These are phyloP conservation scores for Pythium insidiosum DNA, from an alignment of 352 stramenopile species.

Conservation along the genomic window DNA sequence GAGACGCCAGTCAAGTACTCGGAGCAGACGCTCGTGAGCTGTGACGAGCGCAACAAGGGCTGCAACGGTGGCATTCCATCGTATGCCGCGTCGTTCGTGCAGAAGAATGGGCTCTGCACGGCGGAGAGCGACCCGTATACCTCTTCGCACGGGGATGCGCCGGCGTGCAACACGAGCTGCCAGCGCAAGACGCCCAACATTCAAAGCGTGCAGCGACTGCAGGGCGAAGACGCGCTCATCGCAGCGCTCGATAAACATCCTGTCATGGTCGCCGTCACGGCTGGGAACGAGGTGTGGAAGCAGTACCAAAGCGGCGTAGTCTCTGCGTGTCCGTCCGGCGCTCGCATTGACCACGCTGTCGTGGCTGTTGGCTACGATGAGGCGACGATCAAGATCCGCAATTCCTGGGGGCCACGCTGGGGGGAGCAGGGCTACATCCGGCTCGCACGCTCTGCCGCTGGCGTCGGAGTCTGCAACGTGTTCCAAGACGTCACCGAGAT, in stretches of 20 bases:
- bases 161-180: neutral
- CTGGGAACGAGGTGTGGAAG: neutral
- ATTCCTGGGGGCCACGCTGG: neutral
- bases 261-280: neutral
- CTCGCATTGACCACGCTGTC: neutral
- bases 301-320: neutral
- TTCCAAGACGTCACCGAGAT: neutral
- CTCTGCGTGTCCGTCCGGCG: neutral
- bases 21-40: neutral
- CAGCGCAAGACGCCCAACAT: neutral
- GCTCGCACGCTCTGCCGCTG: neutral
- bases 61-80: neutral
- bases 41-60: neutral
- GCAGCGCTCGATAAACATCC: neutral
- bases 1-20: neutral
- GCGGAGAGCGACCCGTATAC: neutral
- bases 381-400: neutral
- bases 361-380: neutral
- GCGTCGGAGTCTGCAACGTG: neutral
- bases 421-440: neutral
- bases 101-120: neutral
- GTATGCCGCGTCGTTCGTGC: neutral
- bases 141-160: neutral
- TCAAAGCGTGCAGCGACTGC: neutral
- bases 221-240: neutral